Conservation (phyloP, 2,329 filamentous ascomycete species). For the Chaetomium olivaceum region DNA sequence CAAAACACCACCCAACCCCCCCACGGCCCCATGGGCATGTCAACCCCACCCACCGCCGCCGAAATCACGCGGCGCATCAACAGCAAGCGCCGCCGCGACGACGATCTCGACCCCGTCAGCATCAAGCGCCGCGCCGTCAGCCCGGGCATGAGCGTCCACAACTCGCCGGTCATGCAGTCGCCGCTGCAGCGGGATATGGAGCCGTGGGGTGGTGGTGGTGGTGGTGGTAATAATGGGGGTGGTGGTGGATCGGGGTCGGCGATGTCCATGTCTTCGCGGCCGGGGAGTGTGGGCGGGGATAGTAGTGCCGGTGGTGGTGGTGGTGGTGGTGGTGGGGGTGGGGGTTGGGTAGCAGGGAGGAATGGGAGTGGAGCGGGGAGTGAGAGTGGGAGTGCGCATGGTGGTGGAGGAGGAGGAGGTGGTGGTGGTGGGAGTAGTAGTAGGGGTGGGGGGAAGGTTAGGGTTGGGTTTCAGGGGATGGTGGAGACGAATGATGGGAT, state of each 20-base stretch:
- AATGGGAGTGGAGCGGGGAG: constrained; percentile 55
- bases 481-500: constrained; percentile 91
- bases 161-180: constrained; percentile 84
- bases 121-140: constrained; percentile 92
- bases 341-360: constrained; percentile 44
- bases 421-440: constrained; percentile 48
- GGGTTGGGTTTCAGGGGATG: constrained; percentile 88
- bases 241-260: not conserved
- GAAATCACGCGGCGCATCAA: constrained; percentile 78
- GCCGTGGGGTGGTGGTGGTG: constrained; percentile 67
- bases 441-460: constrained; percentile 53
- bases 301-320: constrained; percentile 33
- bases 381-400: constrained; percentile 40
- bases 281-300: constrained; percentile 61
- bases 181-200: constrained; percentile 71
- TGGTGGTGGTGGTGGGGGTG: constrained; percentile 26
- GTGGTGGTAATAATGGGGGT: constrained; percentile 41
- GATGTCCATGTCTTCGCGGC: constrained; percentile 54
- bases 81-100: constrained; percentile 81
- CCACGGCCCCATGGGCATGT: constrained; percentile 27
- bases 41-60: constrained; percentile 59
- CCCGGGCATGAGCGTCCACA: constrained; percentile 86
- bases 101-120: constrained; percentile 82
- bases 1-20: not conserved
- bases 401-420: too few species aligned